Evolutionary conservation across 2,329 filamentous ascomycete species (phyloP).

Genomic region (Fusarium sp.): DNA sequence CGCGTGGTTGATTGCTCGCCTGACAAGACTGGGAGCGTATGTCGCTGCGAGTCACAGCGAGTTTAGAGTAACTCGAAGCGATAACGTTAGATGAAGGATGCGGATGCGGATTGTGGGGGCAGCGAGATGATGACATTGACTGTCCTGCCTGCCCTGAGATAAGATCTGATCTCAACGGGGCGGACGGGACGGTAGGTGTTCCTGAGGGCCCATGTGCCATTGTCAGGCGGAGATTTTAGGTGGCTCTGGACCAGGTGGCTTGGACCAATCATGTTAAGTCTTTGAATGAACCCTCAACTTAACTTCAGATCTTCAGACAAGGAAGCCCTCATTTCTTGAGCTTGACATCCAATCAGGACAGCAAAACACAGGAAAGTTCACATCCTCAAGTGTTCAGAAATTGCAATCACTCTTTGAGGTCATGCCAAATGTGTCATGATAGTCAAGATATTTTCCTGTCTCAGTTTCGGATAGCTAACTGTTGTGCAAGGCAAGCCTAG

Average conservation of each 20-base stretch:
- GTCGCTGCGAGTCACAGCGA: constrained; percentile 15
- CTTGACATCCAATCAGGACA: neutral
- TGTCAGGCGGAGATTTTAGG: constrained; percentile 39
- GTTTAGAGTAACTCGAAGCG: constrained; percentile 11
- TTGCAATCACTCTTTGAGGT: neutral
- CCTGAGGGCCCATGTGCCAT: constrained; percentile 31
- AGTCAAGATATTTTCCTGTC: neutral
- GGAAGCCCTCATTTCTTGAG: constrained; percentile 1
- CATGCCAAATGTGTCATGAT: constrained; percentile 10
- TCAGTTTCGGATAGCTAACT: neutral
- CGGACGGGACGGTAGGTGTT: constrained; percentile 21
- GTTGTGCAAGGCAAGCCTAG: constrained; percentile 1
- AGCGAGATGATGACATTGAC: constrained; percentile 30
- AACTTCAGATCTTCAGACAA: neutral
- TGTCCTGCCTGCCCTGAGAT: constrained; percentile 21
- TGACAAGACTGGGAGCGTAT: constrained; percentile 6
- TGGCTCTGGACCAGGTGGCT: neutral
- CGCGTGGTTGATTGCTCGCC: constrained; percentile 24
- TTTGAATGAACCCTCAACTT: neutral
- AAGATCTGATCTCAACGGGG: constrained; percentile 33
- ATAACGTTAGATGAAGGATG: constrained; percentile 10
- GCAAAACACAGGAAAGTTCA: neutral
- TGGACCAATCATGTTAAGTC: constrained; percentile 13
- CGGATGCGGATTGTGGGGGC: constrained; percentile 17
- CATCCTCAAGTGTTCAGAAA: neutral